Conservation (phyloP, 768 basidiomycete species). For the Suillus sp. region DNA sequence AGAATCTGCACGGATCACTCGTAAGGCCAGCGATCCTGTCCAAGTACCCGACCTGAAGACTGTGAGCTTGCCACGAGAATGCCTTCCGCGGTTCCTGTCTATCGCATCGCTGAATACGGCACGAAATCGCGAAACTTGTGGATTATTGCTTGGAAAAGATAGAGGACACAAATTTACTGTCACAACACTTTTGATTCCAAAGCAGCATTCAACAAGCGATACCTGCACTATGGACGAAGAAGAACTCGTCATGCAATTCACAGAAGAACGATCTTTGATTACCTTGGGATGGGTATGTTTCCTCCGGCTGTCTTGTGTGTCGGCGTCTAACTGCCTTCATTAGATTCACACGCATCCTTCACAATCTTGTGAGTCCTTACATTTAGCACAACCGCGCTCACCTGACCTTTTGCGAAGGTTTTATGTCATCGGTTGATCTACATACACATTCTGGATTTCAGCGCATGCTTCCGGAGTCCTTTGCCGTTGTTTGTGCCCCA, state of each 20-base stretch:
- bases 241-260: conserved; percentile 83
- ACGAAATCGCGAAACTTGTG: conserved; percentile 84
- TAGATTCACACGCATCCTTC: conserved; percentile 94
- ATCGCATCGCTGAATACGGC: conserved; percentile 81
- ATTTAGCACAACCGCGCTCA: conserved; percentile 4
- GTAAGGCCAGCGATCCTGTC: conserved; percentile 34
- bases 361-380: conserved; percentile 67
- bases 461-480: conserved; percentile 85
- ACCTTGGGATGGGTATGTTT: conserved; percentile 86
- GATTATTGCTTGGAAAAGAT: conserved; percentile 74
- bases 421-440: conserved; percentile 93
- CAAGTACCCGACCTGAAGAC: conserved; percentile 52
- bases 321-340: conserved; percentile 3
- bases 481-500: conserved; percentile 91
- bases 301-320: not conserved
- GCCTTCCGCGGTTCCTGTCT: conserved; percentile 72
- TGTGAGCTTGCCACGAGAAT: conserved; percentile 70
- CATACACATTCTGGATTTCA: conserved; percentile 93
- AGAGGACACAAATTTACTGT: conserved; percentile 64
- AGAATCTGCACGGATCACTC: conserved; percentile 37
- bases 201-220: conserved; percentile 84
- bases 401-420: conserved; percentile 46
- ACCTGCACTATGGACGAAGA: conserved; percentile 94
- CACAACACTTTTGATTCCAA: conserved; percentile 86
- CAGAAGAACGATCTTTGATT: conserved; percentile 76